Evolutionary conservation across 1,284 basidiomycete genomes (phyloP).

Genomic region (Ustilago tritici): DNA sequence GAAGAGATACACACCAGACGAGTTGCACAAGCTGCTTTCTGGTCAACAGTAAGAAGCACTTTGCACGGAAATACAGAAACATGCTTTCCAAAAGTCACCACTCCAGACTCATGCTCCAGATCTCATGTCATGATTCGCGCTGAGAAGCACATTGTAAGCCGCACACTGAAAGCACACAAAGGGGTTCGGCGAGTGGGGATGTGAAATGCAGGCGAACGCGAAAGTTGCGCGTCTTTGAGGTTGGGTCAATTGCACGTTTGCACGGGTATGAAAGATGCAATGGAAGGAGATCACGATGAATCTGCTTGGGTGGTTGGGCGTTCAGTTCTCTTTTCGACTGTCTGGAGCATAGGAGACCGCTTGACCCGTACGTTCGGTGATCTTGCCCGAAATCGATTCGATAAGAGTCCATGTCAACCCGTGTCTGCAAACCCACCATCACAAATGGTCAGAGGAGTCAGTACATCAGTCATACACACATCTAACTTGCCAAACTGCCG

Average conservation of each 20-base stretch:
- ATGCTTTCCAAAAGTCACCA: too few relatives aligned
- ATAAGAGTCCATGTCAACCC: constrained; percentile 69
- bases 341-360: constrained; percentile 29
- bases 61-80: background rate
- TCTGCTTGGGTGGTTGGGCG: background rate
- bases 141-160: too few relatives aligned
- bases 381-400: constrained; percentile 61
- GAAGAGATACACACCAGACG: constrained; percentile 27
- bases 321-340: constrained; percentile 11
- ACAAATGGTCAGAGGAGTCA: background rate
- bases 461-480: too few relatives aligned
- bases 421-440: constrained; percentile 24
- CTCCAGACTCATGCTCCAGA: too few relatives aligned
- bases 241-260: background rate
- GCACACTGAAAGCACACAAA: background rate
- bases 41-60: constrained; percentile 11
- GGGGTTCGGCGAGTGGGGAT: background rate
- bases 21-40: constrained; percentile 24
- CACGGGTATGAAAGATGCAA: background rate
- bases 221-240: background rate
- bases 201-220: background rate
- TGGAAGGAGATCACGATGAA: background rate
- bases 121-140: too few relatives aligned
- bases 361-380: constrained; percentile 49
- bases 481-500: background rate